Conservation (phyloP, 148 eudicot species). For the Chenopodium quinoa region DNA sequence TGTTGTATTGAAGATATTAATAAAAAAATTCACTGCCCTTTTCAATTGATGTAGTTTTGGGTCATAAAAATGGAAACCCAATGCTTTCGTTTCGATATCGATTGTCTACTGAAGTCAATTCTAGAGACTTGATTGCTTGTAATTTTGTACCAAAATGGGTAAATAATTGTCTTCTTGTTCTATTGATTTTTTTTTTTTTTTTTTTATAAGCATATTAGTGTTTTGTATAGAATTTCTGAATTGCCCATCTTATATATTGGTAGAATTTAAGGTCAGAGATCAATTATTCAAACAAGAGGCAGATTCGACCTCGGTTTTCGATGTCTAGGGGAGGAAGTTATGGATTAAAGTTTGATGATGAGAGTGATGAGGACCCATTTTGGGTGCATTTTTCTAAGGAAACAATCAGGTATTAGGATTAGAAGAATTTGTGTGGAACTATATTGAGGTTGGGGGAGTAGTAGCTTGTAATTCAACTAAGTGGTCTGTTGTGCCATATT, state of each 20-base stretch:
- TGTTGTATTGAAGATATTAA: not conserved
- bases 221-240: not conserved
- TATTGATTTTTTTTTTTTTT: not conserved
- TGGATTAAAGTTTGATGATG: constrained; percentile 32
- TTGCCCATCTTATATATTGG: not conserved
- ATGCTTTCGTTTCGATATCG: constrained; percentile 18
- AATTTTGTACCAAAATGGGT: constrained; percentile 26
- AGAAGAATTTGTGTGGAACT: not conserved
- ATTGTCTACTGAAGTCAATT: constrained; percentile 11
- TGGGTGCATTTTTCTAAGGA: constrained; percentile 37
- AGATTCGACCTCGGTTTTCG: constrained; percentile 20
- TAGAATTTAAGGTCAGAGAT: constrained; percentile 28
- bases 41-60: constrained; percentile 24
- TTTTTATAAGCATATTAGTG: not conserved
- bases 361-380: constrained; percentile 35
- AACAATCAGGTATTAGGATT: constrained; percentile 30
- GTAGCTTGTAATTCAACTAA: not conserved
- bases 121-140: constrained; percentile 6
- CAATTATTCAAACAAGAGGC: not conserved
- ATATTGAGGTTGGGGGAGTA: not conserved
- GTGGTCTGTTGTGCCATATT: not conserved
- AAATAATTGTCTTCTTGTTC: not conserved
- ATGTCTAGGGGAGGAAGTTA: constrained; percentile 37
- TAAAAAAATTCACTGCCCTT: not conserved
- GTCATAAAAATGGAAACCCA: constrained; percentile 19